Percentiles rank a stretch among this genome's conserved stretches.
Conservation (phyloP, 768 basidiomycete species). For the Tricholoma matsutake region DNA sequence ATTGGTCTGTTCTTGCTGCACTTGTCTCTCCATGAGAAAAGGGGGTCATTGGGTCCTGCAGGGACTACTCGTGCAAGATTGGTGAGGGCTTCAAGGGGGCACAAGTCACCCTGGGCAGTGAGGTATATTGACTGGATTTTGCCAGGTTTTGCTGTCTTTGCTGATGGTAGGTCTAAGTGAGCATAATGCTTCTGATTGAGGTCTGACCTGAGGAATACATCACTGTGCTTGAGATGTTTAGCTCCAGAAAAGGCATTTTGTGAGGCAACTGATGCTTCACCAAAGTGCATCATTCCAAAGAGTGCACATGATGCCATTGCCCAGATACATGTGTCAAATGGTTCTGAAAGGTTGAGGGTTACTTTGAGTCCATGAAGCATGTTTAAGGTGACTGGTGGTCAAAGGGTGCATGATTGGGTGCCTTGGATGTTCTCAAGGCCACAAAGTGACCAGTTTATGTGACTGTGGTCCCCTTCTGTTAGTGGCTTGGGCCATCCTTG, state of each 20-base stretch:
- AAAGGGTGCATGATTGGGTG: background rate
- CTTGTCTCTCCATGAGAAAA: slow-evolving; percentile 19
- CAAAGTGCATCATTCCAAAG: too few species aligned
- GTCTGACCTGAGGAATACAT: slow-evolving; percentile 21
- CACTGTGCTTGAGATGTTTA: slow-evolving; percentile 22
- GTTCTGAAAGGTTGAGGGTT: too few species aligned
- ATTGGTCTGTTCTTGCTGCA: background rate
- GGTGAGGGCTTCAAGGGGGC: slow-evolving; percentile 18
- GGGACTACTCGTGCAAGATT: slow-evolving; percentile 27
- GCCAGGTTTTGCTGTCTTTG: background rate
- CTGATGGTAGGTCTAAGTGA: too few species aligned
- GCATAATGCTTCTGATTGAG: slow-evolving; percentile 24
- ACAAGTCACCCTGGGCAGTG: background rate
- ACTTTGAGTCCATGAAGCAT: background rate
- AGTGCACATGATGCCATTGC: too few species aligned
- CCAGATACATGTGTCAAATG: too few species aligned
- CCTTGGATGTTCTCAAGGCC: background rate
- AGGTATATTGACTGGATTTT: slow-evolving; percentile 21
- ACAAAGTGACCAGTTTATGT: too few species aligned
- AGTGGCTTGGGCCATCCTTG: slow-evolving; percentile 1
- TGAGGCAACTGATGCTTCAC: too few species aligned
- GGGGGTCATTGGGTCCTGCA: slow-evolving; percentile 18
- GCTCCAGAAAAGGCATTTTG: background rate
- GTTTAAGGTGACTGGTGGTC: slow-evolving; percentile 6
- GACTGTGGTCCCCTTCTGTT: background rate